Base-by-base conservation (phyloP, 352 stramenopile species). In the Halophytophthora batemanensis region DNA sequence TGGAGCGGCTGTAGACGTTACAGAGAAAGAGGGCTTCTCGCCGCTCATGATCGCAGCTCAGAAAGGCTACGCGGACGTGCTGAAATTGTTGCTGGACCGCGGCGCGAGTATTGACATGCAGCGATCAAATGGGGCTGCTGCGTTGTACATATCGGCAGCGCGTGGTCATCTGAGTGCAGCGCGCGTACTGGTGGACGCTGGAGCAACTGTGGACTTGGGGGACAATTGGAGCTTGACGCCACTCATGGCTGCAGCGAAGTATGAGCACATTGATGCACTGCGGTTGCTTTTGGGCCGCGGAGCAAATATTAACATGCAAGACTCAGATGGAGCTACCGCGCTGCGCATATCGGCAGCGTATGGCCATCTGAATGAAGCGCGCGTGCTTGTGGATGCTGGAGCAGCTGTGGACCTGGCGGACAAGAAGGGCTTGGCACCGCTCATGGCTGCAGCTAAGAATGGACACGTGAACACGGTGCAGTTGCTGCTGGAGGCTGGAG, bases 61-160 rank as follows among this genome's bases (percentile, higher is more conserved):
- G 3, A 41, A 33, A 13, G 48, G 48, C 23, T 33, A 41, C 33
- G 11, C 22, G 7, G 23, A 55, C 12, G 35, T 55, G 7, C 35
- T 55, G 17, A 14, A 38, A 17, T 21, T 41, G 13, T 29, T 55
- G 1, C 23, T 46, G 14, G 37, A 45, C 5, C 6, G n/a, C 5
- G 14, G 25, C 7, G 43, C 43, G 6, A 23, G 13, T 2, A 37
- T 50, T 13, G 10, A 50, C 18, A 15, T 15, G 39, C 14, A 14
- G 39, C 17, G 2, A 29, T n/a, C 18, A 14, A 31, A 33, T 45
- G 39, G 39, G 25, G 25, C 25, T 31, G 8, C 25, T 10, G 25
- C 25, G 25, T 31, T 31, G 25, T 8, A 10, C 25, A 31, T 31
- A 31, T 31, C 25, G 25, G 25, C 8, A 8, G 8, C 4, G 8